Evolutionary conservation across 2,329 filamentous ascomycete species (phyloP), one percentile per base, ranked within the genome.

Genomic region (Sclerotinia glacialis): DNA sequence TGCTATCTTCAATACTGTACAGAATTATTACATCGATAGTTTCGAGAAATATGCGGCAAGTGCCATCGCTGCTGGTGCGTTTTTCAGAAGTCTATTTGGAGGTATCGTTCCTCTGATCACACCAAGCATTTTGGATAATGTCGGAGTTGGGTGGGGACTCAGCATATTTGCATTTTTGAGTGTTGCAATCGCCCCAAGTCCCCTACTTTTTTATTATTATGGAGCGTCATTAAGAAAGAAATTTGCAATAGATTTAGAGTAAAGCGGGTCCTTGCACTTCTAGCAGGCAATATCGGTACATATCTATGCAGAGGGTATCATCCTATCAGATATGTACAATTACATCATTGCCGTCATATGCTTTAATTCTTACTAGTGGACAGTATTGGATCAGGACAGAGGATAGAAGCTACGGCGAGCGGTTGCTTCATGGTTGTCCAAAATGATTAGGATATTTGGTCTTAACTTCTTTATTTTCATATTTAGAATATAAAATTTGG

Each of bases 21-120:
- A 85, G 64, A 85, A 85, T 63, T 84, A 84, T 72, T 83, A 83
- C 71, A 83, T 84, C 56, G 82, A 83, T 70, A 78, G 78, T 28
- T 83, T 83, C 66, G 81, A 83, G 67, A 78, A 78, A 71, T 83
- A 81, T 68, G 81, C 82, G 7, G 81, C 81, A 8, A 79, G 77
- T 46, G 81, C 81, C 0, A 83, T 83, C 62, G 82, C 82, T 6
- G 82, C 81, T 5, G 81, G 80, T 0, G 78, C 81, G 0, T 77
- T 83, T 0, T 83, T 83, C 64, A 73, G 82, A 26, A 78, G 77
- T 56, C 49, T 83, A 1, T 72, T 83, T 21, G 81, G 82, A 5
- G 81, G 81, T 6, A 71, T 83, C 0, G 76, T 83, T 28, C 81
- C 81, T 0, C 70, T 83, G 3, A 76, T 82, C 58, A 80, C 80